Conservation (phyloP, 2,329 filamentous ascomycete genomes). For the Neodidymelliopsis sp. region DNA sequence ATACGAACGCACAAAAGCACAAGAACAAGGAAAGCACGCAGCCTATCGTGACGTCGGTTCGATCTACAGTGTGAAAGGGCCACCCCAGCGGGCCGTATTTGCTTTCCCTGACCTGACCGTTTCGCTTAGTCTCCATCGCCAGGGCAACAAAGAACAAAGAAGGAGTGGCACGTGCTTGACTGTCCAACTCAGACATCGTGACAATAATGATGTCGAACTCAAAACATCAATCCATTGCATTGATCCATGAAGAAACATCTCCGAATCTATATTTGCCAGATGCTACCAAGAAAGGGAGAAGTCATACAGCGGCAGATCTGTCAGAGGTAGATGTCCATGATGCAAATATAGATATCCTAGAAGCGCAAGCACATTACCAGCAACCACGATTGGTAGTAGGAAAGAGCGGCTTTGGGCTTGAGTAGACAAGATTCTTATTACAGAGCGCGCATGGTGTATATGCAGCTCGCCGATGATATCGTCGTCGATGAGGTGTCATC, state of each 20-base stretch:
- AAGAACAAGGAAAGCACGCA: slow-evolving; percentile 42
- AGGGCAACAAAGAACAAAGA: slow-evolving; percentile 12
- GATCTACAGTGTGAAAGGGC: slow-evolving; percentile 18
- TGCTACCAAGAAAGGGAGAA: too few relatives aligned
- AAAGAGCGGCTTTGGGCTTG: too few relatives aligned
- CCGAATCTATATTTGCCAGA: not conserved
- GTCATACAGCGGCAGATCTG: too few relatives aligned
- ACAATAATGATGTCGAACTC: too few relatives aligned
- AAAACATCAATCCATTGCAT: too few relatives aligned
- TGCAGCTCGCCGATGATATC: too few relatives aligned
- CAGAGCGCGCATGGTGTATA: too few relatives aligned
- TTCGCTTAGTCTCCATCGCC: slow-evolving; percentile 11
- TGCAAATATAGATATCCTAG: too few relatives aligned
- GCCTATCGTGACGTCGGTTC: slow-evolving; percentile 41
- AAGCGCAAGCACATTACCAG: too few relatives aligned
- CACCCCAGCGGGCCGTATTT: slow-evolving; percentile 20
- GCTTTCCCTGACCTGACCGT: slow-evolving; percentile 17
- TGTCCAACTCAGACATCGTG: not conserved
- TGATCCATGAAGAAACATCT: not conserved
- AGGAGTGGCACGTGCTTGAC: slow-evolving; percentile 24
- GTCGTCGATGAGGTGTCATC: not conserved
- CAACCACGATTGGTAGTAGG: too few relatives aligned
- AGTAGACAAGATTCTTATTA: too few relatives aligned
- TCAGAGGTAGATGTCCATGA: too few relatives aligned
- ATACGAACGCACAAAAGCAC: slow-evolving; percentile 34